These are phyloP conservation scores for Lophiotrema nucula DNA, from an alignment of 495 filamentous ascomycete genomes.

Conservation along the genomic window DNA sequence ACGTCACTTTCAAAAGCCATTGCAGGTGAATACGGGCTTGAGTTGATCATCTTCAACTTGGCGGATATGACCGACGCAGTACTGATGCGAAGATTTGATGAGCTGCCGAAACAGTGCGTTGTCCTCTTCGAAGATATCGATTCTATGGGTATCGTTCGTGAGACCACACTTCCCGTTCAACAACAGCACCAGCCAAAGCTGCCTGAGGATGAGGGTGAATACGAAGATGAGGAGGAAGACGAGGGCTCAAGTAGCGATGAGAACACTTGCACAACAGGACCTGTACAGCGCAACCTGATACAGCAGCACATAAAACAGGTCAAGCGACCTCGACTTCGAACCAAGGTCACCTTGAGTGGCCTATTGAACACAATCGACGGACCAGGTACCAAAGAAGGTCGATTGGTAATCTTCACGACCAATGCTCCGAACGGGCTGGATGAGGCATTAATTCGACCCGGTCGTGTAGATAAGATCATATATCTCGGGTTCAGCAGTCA, in stretches of 20 bases:
- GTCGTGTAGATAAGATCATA: slow-evolving; percentile 75
- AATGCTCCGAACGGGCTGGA: slow-evolving; percentile 77
- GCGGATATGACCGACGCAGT: slow-evolving; percentile 3
- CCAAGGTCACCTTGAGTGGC: slow-evolving; percentile 82
- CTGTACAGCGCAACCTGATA: slow-evolving; percentile 45
- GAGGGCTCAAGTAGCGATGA: not conserved
- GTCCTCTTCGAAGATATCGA: slow-evolving; percentile 71
- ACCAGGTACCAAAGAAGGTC: slow-evolving; percentile 74
- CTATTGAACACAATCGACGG: slow-evolving; percentile 80
- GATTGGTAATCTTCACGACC: slow-evolving; percentile 85
- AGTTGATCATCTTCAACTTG: slow-evolving; percentile 16
- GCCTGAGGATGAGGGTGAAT: not conserved
- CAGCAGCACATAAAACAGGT: slow-evolving; percentile 52
- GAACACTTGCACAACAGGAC: not conserved
- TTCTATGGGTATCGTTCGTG: slow-evolving; percentile 51
- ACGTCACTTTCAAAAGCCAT: not conserved
- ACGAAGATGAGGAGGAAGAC: not conserved
- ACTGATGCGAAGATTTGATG: not conserved
- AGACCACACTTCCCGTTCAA: slow-evolving; percentile 4
- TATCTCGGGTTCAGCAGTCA: not conserved
- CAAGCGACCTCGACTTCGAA: slow-evolving; percentile 67
- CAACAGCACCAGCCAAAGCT: not conserved
- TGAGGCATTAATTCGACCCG: slow-evolving; percentile 70
- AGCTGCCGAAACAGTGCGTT: slow-evolving; percentile 56
- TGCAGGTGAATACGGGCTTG: not conserved